Conservation (phyloP, 2,329 filamentous ascomycete species). For the Elsinoe perseae region DNA sequence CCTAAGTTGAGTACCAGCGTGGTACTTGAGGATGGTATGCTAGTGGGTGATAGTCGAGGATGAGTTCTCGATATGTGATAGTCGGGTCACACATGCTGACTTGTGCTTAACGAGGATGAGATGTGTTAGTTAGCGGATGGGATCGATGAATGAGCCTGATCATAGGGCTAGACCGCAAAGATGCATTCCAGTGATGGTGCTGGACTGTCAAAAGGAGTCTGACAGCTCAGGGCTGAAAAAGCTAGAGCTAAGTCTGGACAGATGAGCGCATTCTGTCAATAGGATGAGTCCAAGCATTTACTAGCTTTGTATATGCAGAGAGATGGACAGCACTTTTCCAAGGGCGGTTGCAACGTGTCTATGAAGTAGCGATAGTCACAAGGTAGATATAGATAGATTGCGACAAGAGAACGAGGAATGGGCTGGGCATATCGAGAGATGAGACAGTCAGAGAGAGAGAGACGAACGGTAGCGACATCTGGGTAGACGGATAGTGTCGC, state of each 20-base stretch:
- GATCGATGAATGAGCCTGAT: no score
- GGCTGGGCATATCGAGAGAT: not conserved
- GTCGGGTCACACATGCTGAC: no score
- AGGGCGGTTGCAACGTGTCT: not conserved
- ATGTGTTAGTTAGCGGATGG: no score
- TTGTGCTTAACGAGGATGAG: no score
- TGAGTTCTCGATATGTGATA: not conserved
- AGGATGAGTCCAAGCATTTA: not conserved
- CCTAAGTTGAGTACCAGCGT: no score
- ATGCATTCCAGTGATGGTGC: not conserved
- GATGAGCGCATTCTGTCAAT: conserved; percentile 4
- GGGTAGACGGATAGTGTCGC: not conserved
- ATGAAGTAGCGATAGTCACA: not conserved
- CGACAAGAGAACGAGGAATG: not conserved
- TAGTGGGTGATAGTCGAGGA: not conserved
- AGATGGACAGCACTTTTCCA: not conserved
- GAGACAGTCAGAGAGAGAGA: not conserved
- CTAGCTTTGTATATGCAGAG: not conserved
- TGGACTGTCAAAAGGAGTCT: not conserved
- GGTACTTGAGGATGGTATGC: no score
- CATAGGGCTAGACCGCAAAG: not conserved
- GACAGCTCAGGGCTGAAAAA: not conserved
- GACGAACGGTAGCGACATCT: not conserved
- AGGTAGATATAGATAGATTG: not conserved
- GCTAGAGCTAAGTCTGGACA: not conserved